Base-by-base conservation (phyloP, 1,139 yeast species). In the Pichia kudriavzevii region DNA sequence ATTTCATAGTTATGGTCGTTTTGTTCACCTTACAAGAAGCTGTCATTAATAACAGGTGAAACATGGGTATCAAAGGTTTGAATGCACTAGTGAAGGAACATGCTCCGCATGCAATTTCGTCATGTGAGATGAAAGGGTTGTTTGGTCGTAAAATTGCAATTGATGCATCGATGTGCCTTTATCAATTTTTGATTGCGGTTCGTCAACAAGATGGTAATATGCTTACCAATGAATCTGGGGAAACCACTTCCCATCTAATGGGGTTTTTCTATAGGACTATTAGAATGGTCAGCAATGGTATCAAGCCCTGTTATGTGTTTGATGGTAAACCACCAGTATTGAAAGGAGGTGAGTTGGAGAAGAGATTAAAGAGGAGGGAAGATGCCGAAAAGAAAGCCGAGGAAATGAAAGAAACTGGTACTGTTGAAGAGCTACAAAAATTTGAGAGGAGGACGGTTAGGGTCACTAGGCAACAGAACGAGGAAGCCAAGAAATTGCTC, bases 141-240 rank as follows among this genome's bases (percentile, higher is more conserved):
- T 82, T 83, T 52, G 98, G 98, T 1, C 67, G 98, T 32, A 93
- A 91, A 62, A 95, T 91, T 15, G 98, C 98, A 42, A 88, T 91
- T 25, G 60, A 58, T 46, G 78, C 72, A 61, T 79, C 96, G 10
- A 91, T 91, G 97, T 85, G 94, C 48, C 67, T 91, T 33, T 91
- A 91, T 56, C 97, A 91, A 59, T 91, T 87, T 53, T 65, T 91
- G 36, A 88, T 91, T 52, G 96, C 98, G 0, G 98, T 91, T 11
- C 73, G 99, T 54, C 97, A 88, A 51, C 84, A 81, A 36, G 97
- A 91, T 56, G 99, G 99, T n/a, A 88, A 79, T 46, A 95, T 87
- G 56, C 66, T 91, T 52, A 79, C 94, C 27, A 79, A 75, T 44
- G 95, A 83, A 29, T 73, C 74, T 13, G 98, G 98, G 21, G 95